phyloP scores from a whole-genome alignment of 129 eudicot species.

The Saussurea involucrata region DNA sequence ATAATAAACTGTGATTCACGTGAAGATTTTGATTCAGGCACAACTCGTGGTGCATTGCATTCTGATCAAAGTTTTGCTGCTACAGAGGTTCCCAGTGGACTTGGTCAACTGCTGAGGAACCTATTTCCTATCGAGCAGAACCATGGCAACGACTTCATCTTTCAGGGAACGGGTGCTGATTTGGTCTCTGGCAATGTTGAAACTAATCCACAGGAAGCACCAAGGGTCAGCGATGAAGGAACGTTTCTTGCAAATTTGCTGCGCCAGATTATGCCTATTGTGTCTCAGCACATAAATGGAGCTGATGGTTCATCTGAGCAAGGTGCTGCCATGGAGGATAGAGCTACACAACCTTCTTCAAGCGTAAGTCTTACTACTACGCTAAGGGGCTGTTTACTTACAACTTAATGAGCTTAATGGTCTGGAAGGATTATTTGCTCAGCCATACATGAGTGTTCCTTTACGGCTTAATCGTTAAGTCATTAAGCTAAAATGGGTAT shows the following conservation, averaged over 20 bases:
- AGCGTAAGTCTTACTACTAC: conserved; percentile 11
- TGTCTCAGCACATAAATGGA: conserved; percentile 45
- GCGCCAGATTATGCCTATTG: conserved; percentile 74
- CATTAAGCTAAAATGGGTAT: too few species aligned
- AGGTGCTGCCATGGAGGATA: conserved; percentile 22
- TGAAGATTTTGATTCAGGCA: conserved; percentile 26
- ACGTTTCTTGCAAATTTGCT: conserved; percentile 61
- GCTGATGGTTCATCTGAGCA: conserved; percentile 30
- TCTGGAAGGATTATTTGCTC: too few species aligned
- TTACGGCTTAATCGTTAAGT: too few species aligned
- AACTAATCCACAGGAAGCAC: conserved; percentile 39
- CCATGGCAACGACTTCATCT: conserved; percentile 26
- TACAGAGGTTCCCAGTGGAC: conserved; percentile 41
- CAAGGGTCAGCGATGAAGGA: conserved; percentile 58
- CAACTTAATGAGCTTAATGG: too few species aligned
- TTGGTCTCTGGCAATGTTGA: conserved; percentile 22
- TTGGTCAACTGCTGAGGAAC: conserved; percentile 54
- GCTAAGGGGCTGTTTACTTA: too few species aligned
- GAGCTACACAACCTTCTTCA: conserved; percentile 32
- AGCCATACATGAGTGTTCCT: too few species aligned
- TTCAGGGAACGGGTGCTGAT: conserved; percentile 24
- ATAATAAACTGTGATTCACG: conserved; percentile 7
- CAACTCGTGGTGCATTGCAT: conserved; percentile 27
- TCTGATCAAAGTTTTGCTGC: conserved; percentile 32
- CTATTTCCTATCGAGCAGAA: conserved; percentile 46